These are phyloP conservation scores for Balamuthia mandrillaris DNA, from an alignment of 208 protist species.

Conservation along the genomic window DNA sequence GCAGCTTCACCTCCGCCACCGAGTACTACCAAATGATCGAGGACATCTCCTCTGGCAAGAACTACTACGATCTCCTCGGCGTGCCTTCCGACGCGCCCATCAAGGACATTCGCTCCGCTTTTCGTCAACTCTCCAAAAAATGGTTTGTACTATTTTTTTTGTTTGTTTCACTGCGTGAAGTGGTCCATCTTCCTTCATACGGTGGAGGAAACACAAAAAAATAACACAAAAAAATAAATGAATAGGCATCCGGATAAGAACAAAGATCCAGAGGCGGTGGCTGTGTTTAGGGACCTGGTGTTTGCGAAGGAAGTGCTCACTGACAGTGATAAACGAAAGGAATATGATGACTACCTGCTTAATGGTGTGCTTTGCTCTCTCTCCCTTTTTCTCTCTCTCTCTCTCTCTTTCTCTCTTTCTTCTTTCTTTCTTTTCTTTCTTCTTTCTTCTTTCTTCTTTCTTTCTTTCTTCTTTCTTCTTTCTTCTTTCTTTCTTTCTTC, in stretches of 20 bases:
- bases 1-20: neutral
- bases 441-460: neutral
- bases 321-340: neutral
- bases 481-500: neutral
- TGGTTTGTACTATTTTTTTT: neutral
- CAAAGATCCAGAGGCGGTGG: neutral
- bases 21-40: neutral
- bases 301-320: slow-evolving; percentile 27
- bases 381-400: neutral
- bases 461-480: neutral
- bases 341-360: neutral
- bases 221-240: neutral
- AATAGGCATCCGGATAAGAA: slow-evolving; percentile 35
- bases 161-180: neutral
- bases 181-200: neutral
- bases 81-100: neutral
- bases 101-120: neutral
- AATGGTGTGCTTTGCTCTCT: neutral
- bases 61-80: slow-evolving; percentile 18
- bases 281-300: neutral
- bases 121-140: neutral
- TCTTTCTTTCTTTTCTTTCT: neutral
- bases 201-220: neutral
- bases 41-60: neutral
- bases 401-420: neutral